These are phyloP conservation scores for Spirogloea muscicola DNA, from an alignment of 139 green algal species.

Conservation along the genomic window DNA sequence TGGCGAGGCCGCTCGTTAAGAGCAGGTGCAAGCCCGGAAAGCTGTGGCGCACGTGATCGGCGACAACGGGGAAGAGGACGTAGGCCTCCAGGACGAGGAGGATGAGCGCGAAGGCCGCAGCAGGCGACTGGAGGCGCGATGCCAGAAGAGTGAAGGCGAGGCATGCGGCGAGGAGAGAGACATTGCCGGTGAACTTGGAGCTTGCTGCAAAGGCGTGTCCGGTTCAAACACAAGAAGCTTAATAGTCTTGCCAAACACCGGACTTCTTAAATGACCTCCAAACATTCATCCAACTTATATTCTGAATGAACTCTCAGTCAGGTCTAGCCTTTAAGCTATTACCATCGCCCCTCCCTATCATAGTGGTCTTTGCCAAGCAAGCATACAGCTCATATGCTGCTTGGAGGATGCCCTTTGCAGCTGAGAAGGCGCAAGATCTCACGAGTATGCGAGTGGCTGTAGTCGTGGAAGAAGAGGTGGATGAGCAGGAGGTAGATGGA, in stretches of 20 bases:
- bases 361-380: no score
- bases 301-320: no score
- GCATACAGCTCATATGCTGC: no score
- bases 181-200: constrained; percentile 54
- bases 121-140: constrained; percentile 59
- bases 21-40: background rate
- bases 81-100: constrained; percentile 62
- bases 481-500: constrained; percentile 56
- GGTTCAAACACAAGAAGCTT: no score
- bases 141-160: constrained; percentile 75
- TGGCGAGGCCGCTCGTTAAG: constrained; percentile 6
- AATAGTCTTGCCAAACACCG: no score
- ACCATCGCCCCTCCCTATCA: no score
- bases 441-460: constrained; percentile 60
- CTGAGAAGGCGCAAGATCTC: no score
- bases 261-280: no score
- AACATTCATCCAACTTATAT: no score
- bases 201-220: no score
- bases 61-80: constrained; percentile 71
- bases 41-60: constrained; percentile 23
- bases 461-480: constrained; percentile 85
- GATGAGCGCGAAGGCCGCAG: constrained; percentile 65
- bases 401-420: no score
- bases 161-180: constrained; percentile 70
- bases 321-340: no score